Evolutionary conservation across 176 grass and related monocot genomes (phyloP), one percentile per base, ranked within the genome.

Genomic region (Aegilops bicornis): DNA sequence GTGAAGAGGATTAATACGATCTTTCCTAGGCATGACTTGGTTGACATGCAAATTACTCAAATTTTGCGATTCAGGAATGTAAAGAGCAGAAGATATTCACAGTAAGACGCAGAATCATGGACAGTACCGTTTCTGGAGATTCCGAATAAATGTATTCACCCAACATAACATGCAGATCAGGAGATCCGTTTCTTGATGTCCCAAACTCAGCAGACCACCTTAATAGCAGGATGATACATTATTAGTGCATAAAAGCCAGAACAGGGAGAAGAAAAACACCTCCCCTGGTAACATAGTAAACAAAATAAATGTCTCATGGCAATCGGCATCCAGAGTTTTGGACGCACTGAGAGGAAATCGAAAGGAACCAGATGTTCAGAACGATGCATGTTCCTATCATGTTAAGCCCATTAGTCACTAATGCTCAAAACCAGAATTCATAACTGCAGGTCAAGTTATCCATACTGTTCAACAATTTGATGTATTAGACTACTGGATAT

Each of bases 201-300:
- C 94, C 92, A 90, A 91, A 92, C 54, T 98, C 97, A 45, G 87
- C 85, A 75, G 97, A 98, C 97, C 97, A 98, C 89, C 97, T 96
- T 86, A 81, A 58, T 73, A 84, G 2, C 90, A 19, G n/a, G 13
- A 79, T 65, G 36, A 68, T 25, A 80, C 13, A 90, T 65, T 66
- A 71, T 76, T 85, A 91, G 39, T 43, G 12, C 24, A 88, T 78
- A 76, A 64, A 32, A 71, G 58, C 33, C 32, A 19, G 30, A 78
- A 83, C 87, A 69, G 19, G 23, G 9, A 75, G 36, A 69, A 74
- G 68, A 78, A 79, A 29, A 60, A 86, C 33, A 75, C 12, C 10
- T 54, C 45, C 16, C 56, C 32, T 24, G 78, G 33, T 56, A 88
- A 91, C 17, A 73, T 23, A 47, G 60, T 76, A 65, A 33, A 10